Evolutionary conservation across 352 stramenopile species (phyloP).

Genomic region (Pythium scleroteichum): DNA sequence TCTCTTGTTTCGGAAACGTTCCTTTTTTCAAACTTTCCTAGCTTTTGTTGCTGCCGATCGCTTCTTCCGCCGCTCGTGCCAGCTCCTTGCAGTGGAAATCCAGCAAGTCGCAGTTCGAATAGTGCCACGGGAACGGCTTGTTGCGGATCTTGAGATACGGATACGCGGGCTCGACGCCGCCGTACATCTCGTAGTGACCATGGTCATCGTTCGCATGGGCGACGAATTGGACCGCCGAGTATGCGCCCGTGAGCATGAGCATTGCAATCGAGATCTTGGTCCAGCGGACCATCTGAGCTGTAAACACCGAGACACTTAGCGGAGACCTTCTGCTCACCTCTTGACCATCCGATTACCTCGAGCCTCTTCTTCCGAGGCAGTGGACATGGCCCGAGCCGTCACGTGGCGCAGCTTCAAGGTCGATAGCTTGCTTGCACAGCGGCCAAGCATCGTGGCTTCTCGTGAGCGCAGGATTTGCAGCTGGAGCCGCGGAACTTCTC

Average conservation of each 20-base stretch:
- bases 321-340: background rate
- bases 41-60: constrained; percentile 2
- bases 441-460: background rate
- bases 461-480: no score
- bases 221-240: constrained; percentile 8
- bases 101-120: constrained; percentile 36
- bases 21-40: background rate
- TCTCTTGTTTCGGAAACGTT: background rate
- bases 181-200: constrained; percentile 23
- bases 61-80: constrained; percentile 19
- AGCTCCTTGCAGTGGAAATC: constrained; percentile 34
- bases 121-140: constrained; percentile 38
- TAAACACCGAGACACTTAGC: background rate
- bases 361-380: constrained; percentile 2
- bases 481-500: background rate
- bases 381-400: background rate
- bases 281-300: constrained; percentile 21
- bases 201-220: constrained; percentile 14
- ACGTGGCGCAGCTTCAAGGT: background rate
- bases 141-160: constrained; percentile 38
- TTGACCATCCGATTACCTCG: background rate
- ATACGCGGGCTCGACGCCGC: constrained; percentile 26
- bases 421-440: background rate
- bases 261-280: constrained; percentile 19
- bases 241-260: constrained; percentile 12